Conservation (phyloP, 2,329 filamentous ascomycete species). For the Penicillium sp. region DNA sequence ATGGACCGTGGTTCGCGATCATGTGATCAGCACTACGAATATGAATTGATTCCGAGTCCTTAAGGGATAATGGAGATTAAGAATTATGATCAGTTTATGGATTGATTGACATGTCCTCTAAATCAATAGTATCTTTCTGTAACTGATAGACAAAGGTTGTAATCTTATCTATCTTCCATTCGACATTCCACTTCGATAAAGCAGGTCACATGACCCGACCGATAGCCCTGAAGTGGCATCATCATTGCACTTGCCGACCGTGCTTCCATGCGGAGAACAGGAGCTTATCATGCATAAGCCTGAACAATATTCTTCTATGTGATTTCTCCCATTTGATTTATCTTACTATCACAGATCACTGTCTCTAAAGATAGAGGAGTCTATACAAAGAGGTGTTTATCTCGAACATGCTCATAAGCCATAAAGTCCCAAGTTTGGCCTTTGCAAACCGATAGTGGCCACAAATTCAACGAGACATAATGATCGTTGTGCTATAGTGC, state of each 20-base stretch:
- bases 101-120: background rate
- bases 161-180: background rate
- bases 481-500: background rate
- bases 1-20: background rate
- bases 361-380: background rate
- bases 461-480: background rate
- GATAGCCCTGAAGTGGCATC: slow-evolving; percentile 6
- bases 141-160: background rate
- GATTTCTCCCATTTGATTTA: background rate
- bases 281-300: background rate
- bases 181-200: background rate
- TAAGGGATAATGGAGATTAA: background rate
- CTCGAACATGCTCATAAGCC: background rate
- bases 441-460: background rate
- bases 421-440: background rate
- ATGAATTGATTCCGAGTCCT: background rate
- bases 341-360: background rate
- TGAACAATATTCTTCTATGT: background rate
- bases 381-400: background rate
- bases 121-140: background rate
- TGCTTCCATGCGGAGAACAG: background rate
- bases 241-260: background rate
- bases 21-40: background rate
- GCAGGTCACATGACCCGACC: background rate
- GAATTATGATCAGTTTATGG: no score